Base-by-base conservation (phyloP, 2,329 filamentous ascomycete species). In the Ophiocordyceps robertsii region DNA sequence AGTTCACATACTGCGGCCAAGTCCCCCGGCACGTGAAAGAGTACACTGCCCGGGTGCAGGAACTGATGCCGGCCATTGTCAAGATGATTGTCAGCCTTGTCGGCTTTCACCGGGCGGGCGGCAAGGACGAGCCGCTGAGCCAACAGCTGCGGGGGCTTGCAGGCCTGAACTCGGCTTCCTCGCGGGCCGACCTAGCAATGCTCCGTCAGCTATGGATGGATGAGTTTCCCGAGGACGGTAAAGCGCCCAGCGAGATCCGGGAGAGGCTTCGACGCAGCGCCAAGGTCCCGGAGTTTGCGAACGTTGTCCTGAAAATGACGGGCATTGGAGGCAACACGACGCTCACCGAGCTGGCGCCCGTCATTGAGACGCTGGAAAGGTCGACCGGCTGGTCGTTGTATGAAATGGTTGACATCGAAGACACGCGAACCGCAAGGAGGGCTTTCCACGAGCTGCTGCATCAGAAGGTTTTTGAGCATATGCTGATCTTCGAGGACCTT, bases 11-110 rank as follows among this genome's bases (percentile, higher is more conserved):
- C 39, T 47, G 47, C 29, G 52, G 54, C 11, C 45, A 51, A 13
- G 51, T 56, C 5, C 54, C 54, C 6, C 47, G 55, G 7, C 42
- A 41, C 2, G 14, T 38, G 12, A 19, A 21, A 11, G 47, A 55
- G 36, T 49, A 56, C 43, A 8, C 40, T 1, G 29, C 29, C 8
- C 47, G 55, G 6, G 39, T 58, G 14, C 19, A 43, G 9, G 3
- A 30, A 2, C 21, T 52, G 13, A 17, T 42, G 9, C 35, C 37
- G 13, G 41, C 47, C 6, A 46, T 54, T 21, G 12, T 51, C 9
- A 36, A 38, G 14, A 39, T 50, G 2, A 4, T 57, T 16, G 37
- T 43, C 11, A 48, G 44, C 35, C 16, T 53, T 19, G 27, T 56
- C 14, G 36, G 29, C 4, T 53, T 50, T 39, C 35, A 27, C 29